phyloP scores from a whole-genome alignment of 2,329 filamentous ascomycete genomes.

The Colletotrichum sidae region DNA sequence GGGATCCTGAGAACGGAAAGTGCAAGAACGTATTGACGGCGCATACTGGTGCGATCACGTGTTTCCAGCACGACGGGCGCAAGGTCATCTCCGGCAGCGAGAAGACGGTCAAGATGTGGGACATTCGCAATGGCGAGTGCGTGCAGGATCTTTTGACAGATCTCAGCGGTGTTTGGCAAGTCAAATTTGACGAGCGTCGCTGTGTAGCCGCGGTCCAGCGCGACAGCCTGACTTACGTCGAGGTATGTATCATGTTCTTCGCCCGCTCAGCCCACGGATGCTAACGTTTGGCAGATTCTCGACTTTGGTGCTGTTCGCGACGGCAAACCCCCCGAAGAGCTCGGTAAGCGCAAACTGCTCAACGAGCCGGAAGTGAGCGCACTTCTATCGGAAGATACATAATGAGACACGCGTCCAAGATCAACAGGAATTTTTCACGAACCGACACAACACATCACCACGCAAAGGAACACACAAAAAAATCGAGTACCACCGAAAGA shows the following conservation, averaged over 20 bases:
- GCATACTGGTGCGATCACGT: slow-evolving; percentile 97
- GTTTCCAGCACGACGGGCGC: slow-evolving; percentile 96
- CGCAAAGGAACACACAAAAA: slow-evolving; percentile 6
- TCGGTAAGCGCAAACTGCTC: slow-evolving; percentile 81
- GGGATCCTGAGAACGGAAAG: slow-evolving; percentile 93
- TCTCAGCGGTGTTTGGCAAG: slow-evolving; percentile 97
- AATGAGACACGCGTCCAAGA: slow-evolving; percentile 9
- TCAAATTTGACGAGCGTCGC: slow-evolving; percentile 94
- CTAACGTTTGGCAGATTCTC: slow-evolving; percentile 74
- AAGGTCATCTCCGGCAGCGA: slow-evolving; percentile 98
- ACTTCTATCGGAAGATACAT: slow-evolving; percentile 58
- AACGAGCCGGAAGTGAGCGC: slow-evolving; percentile 67
- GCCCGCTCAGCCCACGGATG: not conserved
- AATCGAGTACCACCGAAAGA: slow-evolving; percentile 29
- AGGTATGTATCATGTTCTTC: slow-evolving; percentile 69
- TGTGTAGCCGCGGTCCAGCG: slow-evolving; percentile 97
- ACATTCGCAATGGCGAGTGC: slow-evolving; percentile 91
- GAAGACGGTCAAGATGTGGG: slow-evolving; percentile 98
- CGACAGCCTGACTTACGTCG: slow-evolving; percentile 92
- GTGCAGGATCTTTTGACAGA: slow-evolving; percentile 93
- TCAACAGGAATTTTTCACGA: slow-evolving; percentile 30
- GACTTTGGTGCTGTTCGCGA: slow-evolving; percentile 96
- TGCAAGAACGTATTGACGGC: slow-evolving; percentile 92
- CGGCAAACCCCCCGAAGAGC: slow-evolving; percentile 79
- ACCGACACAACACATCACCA: slow-evolving; percentile 29